Percentiles rank a stretch among this genome's conserved stretches.
Conservation (phyloP, 2,329 filamentous ascomycete species). For the Verticillium zaregamsianum region DNA sequence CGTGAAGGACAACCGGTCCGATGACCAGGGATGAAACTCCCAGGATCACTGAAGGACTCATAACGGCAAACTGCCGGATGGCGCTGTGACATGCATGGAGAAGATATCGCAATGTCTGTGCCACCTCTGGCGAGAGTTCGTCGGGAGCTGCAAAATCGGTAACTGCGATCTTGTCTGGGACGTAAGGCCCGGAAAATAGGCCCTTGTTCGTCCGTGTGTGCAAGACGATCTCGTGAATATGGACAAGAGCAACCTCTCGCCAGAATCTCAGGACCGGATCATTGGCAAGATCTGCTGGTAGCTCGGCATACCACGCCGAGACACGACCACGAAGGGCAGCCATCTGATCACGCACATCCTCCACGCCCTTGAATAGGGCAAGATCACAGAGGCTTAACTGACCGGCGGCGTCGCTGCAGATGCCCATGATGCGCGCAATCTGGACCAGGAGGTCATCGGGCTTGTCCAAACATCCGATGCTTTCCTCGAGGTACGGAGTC, state of each 20-base stretch:
- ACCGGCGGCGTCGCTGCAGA: not conserved
- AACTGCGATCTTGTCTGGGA: slow-evolving; percentile 10
- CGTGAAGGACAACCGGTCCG: not conserved
- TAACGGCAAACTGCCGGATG: not conserved
- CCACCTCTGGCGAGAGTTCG: not conserved
- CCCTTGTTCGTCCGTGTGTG: slow-evolving; percentile 14
- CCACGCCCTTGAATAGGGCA: not conserved
- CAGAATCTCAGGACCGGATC: slow-evolving; percentile 3
- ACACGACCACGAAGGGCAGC: not conserved
- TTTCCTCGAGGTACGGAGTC: not conserved
- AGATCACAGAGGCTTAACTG: slow-evolving; percentile 4
- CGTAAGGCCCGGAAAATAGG: slow-evolving; percentile 11
- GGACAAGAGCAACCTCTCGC: slow-evolving; percentile 7
- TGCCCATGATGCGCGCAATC: not conserved
- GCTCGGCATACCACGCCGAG: not conserved
- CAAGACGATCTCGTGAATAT: slow-evolving; percentile 12
- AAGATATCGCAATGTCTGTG: not conserved
- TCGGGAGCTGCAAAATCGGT: slow-evolving; percentile 7
- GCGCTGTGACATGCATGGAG: not conserved
- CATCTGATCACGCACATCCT: not conserved
- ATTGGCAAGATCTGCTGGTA: not conserved
- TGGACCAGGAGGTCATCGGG: not conserved
- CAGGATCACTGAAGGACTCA: not conserved
- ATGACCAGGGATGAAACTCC: not conserved
- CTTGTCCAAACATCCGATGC: not conserved